phyloP scores from a whole-genome alignment of 352 stramenopile species.

The Phytophthora aleatoria region DNA sequence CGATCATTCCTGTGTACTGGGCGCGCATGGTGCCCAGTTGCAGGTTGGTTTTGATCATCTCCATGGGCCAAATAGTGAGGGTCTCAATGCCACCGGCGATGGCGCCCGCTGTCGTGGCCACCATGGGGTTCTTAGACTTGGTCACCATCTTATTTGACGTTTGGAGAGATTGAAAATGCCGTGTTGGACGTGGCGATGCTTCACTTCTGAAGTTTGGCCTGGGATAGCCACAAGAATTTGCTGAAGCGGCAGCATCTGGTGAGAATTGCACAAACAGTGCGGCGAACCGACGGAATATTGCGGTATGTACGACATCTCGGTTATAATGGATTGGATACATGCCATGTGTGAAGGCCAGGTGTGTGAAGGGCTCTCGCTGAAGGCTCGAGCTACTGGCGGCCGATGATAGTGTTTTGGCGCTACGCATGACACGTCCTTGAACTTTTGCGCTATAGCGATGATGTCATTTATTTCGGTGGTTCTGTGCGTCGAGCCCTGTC shows the following conservation, averaged over 20 bases:
- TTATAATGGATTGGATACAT: neutral
- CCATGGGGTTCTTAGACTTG: constrained; percentile 82
- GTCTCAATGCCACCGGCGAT: constrained; percentile 91
- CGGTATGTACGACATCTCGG: no score
- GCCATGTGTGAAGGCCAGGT: neutral
- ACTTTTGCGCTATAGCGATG: constrained; percentile 17
- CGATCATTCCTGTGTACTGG: constrained; percentile 77
- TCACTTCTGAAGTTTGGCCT: constrained; percentile 28
- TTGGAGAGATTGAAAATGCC: constrained; percentile 23
- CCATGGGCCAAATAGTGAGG: constrained; percentile 91
- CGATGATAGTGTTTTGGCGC: neutral
- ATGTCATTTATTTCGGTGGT: constrained; percentile 26
- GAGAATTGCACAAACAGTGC: constrained; percentile 22
- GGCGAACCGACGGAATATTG: no score
- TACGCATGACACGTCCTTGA: constrained; percentile 23
- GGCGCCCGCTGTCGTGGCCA: constrained; percentile 80
- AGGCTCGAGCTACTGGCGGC: neutral
- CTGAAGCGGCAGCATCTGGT: constrained; percentile 17
- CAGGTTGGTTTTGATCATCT: constrained; percentile 96
- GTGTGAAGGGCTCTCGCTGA: no score
- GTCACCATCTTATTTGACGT: constrained; percentile 36
- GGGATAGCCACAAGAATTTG: constrained; percentile 35
- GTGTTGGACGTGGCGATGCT: constrained; percentile 21
- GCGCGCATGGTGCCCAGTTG: constrained; percentile 85
- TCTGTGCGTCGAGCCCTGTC: constrained; percentile 4